Conservation (phyloP, 768 basidiomycete genomes). For the Pleurotus ostreatus region DNA sequence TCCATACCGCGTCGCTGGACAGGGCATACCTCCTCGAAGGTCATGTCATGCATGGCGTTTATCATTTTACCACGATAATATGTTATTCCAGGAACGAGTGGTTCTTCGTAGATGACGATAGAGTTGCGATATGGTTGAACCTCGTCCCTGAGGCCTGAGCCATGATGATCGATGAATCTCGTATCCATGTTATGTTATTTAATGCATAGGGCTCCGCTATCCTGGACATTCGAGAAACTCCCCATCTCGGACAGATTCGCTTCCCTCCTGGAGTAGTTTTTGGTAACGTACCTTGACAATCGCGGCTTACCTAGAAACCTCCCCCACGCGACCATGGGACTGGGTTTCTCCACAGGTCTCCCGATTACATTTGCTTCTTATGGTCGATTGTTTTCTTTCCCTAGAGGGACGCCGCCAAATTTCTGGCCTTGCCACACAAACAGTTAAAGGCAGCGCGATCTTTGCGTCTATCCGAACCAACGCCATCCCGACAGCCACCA, state of each 20-base stretch:
- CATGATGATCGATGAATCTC: background rate
- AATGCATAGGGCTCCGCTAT: background rate
- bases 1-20: background rate
- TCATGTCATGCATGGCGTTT: background rate
- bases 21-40: background rate
- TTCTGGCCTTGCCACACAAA: conserved; percentile 18
- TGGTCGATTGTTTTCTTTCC: conserved; percentile 9
- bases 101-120: background rate
- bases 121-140: conserved; percentile 4
- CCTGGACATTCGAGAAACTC: background rate
- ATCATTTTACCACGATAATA: background rate
- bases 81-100: background rate
- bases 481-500: conserved; percentile 23
- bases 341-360: conserved; percentile 14
- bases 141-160: background rate
- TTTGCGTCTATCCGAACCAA: conserved; percentile 23
- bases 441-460: conserved; percentile 35
- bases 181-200: conserved; percentile 3
- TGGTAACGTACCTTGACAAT: conserved; percentile 29
- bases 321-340: conserved; percentile 31
- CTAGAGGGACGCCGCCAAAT: conserved; percentile 4
- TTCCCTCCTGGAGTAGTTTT: background rate
- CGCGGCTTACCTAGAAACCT: conserved; percentile 20
- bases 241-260: background rate
- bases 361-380: conserved; percentile 14